Percentiles rank a stretch among this genome's conserved stretches.
Conservation (phyloP, 768 basidiomycete species). For the Boletus rubropictus region DNA sequence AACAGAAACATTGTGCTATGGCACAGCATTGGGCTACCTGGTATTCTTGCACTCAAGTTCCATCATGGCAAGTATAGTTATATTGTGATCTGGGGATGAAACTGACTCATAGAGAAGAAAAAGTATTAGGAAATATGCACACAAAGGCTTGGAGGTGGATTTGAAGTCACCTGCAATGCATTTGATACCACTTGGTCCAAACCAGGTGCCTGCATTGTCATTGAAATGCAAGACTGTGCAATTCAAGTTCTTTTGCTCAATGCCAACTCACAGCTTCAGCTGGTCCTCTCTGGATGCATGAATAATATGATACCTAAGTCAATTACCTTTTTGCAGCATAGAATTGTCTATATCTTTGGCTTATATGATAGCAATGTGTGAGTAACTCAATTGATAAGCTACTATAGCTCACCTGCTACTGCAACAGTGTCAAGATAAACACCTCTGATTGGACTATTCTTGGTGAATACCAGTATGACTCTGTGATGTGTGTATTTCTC, state of each 20-base stretch:
- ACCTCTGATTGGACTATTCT: background rate
- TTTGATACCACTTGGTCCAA: background rate
- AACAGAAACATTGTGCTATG: conserved; percentile 9
- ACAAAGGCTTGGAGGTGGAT: conserved; percentile 2
- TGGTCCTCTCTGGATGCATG: background rate
- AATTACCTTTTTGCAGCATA: background rate
- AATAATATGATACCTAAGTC: conserved; percentile 1
- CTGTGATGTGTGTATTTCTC: conserved; percentile 3
- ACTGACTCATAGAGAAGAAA: background rate
- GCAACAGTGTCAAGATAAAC: background rate
- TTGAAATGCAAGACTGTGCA: background rate
- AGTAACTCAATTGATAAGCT: background rate
- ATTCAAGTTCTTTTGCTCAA: conserved; percentile 6
- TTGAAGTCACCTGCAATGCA: conserved; percentile 8
- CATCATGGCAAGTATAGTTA: conserved; percentile 1
- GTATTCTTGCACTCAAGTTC: conserved; percentile 4
- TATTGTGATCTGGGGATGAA: too few species aligned
- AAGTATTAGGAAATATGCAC: conserved; percentile 9
- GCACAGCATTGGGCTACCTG: conserved; percentile 6
- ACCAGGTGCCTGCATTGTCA: background rate
- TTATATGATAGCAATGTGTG: conserved; percentile 9
- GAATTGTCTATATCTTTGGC: conserved; percentile 2
- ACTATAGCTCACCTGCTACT: background rate
- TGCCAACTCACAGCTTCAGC: conserved; percentile 2
- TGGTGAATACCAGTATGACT: conserved; percentile 1